Conservation (phyloP, 495 filamentous ascomycete genomes). For the Aspergillus haitiensis region DNA sequence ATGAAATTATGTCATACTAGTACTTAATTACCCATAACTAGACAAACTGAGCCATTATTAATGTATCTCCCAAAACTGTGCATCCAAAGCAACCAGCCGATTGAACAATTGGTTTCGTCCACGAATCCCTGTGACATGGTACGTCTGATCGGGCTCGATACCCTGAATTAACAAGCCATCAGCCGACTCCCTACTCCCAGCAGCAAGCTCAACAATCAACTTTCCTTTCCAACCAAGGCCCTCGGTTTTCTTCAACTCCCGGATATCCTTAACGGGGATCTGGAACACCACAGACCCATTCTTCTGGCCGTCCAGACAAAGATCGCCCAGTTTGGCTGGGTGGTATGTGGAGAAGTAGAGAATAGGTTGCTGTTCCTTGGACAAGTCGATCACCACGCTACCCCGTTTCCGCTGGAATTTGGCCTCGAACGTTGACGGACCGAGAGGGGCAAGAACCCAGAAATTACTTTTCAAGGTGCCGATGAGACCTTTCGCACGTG, state of each 20-base stretch:
- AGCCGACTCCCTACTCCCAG: slow-evolving; percentile 65
- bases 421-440: slow-evolving; percentile 73
- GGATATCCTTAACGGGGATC: slow-evolving; percentile 57
- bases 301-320: slow-evolving; percentile 48
- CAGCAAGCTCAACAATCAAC: slow-evolving; percentile 76
- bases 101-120: slow-evolving; percentile 83
- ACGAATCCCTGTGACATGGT: slow-evolving; percentile 68
- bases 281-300: slow-evolving; percentile 42
- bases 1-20: too few relatives aligned
- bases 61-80: slow-evolving; percentile 84
- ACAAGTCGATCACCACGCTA: slow-evolving; percentile 65
- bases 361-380: slow-evolving; percentile 36
- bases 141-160: slow-evolving; percentile 48
- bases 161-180: slow-evolving; percentile 74
- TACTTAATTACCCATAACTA: too few relatives aligned
- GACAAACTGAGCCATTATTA: slow-evolving; percentile 34
- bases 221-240: slow-evolving; percentile 88
- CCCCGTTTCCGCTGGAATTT: slow-evolving; percentile 73
- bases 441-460: slow-evolving; percentile 43
- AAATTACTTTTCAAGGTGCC: slow-evolving; percentile 59
- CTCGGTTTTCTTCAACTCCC: slow-evolving; percentile 76
- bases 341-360: slow-evolving; percentile 52
- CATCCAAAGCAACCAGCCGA: slow-evolving; percentile 73
- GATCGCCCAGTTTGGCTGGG: slow-evolving; percentile 32
- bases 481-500: slow-evolving; percentile 65